Evolutionary conservation across 2,329 filamentous ascomycete genomes (phyloP), one percentile per base, ranked within the genome.

Genomic region (Sordariomycetes sp.): DNA sequence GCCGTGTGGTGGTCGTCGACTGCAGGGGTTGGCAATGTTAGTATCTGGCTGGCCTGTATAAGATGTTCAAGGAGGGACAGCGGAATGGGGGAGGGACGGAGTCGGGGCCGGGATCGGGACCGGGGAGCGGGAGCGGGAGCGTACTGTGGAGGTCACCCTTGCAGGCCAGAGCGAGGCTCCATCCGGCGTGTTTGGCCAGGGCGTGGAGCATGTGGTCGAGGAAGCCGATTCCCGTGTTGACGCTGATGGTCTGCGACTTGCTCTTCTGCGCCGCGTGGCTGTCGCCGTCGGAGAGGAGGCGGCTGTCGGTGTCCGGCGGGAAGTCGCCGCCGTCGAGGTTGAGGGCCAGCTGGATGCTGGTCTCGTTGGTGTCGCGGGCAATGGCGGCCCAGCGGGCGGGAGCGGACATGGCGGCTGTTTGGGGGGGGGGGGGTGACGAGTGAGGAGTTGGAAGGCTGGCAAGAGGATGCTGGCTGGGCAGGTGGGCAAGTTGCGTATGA

Each of bases 1-100:
- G 92, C 88, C 10, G 93, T 97, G 81, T 99, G 94, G 76, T 99
- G 94, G 79, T 97, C 94, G 76, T 99, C 94, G 71, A 99, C 91
- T 93, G 61, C 12, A 37, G 16, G 34, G 14, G 16, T 56, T n/a
- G 35, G 28, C 18, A 50, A 32, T 34, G 18, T 40, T 24, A 22
- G 35, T 34, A 12, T 28, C 7, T 22, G 20, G 24, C 32, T 11
- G 14, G 32, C 24, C 14, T 32, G 8, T 20, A 22, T 7, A n/a
- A n/a, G 12, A 3, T 34, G 25, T 53, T 28, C 6, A 10, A 11
- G 51, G 6, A 28, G 24, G 34, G 59, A 58, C 25, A 60, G 50
- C 52, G 53, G 40, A 37, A 48, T 37, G 22, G 51, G 28, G 32
- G 37, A 58, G 20, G 37, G 34, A 28, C 20, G 43, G 54, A 11